A percentile compares a stretch with the other conserved stretches of the same genome.
These are phyloP conservation scores for Handroanthus guayacan DNA, from an alignment of 257 asterid species.

Conservation along the genomic window DNA sequence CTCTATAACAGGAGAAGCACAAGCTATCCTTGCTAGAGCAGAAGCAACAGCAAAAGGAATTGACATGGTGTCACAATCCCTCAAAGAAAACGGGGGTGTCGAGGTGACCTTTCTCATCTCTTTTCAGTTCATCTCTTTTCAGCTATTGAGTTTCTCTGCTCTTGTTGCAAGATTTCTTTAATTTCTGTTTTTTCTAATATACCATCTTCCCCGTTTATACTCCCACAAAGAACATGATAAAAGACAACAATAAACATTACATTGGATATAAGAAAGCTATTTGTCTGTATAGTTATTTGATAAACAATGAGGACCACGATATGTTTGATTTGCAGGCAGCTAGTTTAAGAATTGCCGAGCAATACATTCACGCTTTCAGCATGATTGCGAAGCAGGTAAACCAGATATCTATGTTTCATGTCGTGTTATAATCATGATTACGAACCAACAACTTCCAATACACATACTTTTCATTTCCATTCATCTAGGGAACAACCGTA, in stretches of 20 bases:
- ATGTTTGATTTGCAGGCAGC: conserved; percentile 74
- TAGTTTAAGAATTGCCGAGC: conserved; percentile 89
- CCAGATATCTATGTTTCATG: not conserved
- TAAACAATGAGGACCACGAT: conserved; percentile 19
- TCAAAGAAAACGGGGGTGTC: conserved; percentile 66
- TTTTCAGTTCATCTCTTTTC: not conserved
- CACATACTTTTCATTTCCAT: not conserved
- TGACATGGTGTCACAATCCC: conserved; percentile 69
- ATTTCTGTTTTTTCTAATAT: not conserved
- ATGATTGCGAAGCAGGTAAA: conserved; percentile 85
- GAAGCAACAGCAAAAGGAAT: conserved; percentile 88
- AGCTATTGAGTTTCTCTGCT: not conserved
- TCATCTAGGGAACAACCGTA: conserved; percentile 74
- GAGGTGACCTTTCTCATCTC: conserved; percentile 62
- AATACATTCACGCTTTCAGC: conserved; percentile 82
- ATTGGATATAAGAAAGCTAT: conserved; percentile 11
- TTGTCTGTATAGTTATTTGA: conserved; percentile 13
- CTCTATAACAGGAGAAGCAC: conserved; percentile 81
- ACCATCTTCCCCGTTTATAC: not conserved
- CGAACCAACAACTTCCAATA: not conserved
- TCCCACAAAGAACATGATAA: not conserved
- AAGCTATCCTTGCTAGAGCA: conserved; percentile 86
- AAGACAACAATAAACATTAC: not conserved
- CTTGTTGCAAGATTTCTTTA: not conserved
- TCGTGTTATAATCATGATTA: not conserved